Base-by-base conservation (phyloP, 495 filamentous ascomycete species). In the Annulohypoxylon bovei region DNA sequence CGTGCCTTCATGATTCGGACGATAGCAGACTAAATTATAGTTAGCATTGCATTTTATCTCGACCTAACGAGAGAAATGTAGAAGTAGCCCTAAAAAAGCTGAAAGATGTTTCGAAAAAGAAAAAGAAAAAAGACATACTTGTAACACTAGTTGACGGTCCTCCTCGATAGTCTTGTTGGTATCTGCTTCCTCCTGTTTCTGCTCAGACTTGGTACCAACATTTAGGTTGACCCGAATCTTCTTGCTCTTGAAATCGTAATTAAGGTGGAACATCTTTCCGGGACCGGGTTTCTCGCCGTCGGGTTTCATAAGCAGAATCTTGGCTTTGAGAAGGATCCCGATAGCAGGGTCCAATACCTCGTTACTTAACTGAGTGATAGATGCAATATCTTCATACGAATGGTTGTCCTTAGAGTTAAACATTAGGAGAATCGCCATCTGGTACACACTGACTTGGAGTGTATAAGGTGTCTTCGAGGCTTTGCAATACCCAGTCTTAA, bases 121-220 rank as follows among this genome's bases (percentile, higher is more conserved):
- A 89, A 58, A 89, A 93, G 90, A 93, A 68, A 16, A 70, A 46
- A 56, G 67, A 87, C 91, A 81, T 84, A 97, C 95, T 90, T 99
- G 95, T 81, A 98, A 91, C 28, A 99, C 84, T 60, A 98, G 84
- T 82, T 97, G 98, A 16, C 95, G 87, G 77, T 99, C 95, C 81
- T 98, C 95, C 81, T 99, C 96, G 68, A 99, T 97, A 12, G 94
- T 99, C 86, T 99, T 99, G 81, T 98, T 97, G 8, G 95, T 99
- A 78, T 98, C 96, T 35, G 93, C 94, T 57, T 91, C 89, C 77
- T 99, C 95, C 65, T 94, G 91, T 85, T 97, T 98, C 73, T 92
- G 90, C 82, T 98, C 95, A 11, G 91, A 90, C 81, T 97, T 96
- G 81, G 97, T 94, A 49, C 88, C 90, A 47, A 98, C 90, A 77